Conservation (phyloP, 2,329 filamentous ascomycete genomes). For the Fusarium gaditjirri region DNA sequence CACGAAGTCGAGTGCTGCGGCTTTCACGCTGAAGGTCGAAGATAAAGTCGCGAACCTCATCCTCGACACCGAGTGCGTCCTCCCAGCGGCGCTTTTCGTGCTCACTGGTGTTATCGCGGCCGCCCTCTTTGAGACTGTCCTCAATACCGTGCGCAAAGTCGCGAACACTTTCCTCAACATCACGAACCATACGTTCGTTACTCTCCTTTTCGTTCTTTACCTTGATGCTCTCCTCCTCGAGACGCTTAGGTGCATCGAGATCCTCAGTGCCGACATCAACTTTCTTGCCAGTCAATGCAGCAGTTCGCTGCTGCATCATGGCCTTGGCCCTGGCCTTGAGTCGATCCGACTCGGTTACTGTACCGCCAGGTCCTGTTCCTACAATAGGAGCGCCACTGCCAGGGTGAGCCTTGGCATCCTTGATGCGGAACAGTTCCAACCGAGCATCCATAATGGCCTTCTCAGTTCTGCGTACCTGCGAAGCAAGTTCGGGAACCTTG, state of each 20-base stretch:
- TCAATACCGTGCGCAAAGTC: conserved; percentile 89
- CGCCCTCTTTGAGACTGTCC: conserved; percentile 85
- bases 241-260: conserved; percentile 79
- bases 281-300: conserved; percentile 88
- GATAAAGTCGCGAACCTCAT: conserved; percentile 97
- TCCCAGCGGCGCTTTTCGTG: conserved; percentile 96
- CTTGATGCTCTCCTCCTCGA: conserved; percentile 88
- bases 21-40: conserved; percentile 93
- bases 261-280: conserved; percentile 76
- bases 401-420: conserved; percentile 92
- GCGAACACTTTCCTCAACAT: conserved; percentile 94
- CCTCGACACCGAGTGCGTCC: conserved; percentile 93
- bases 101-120: conserved; percentile 79
- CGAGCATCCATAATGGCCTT: conserved; percentile 92
- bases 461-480: conserved; percentile 89
- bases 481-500: conserved; percentile 90
- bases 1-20: conserved; percentile 75
- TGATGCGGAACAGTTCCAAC: conserved; percentile 91
- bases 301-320: conserved; percentile 98
- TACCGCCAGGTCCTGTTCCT: conserved; percentile 90
- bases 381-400: conserved; percentile 82
- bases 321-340: conserved; percentile 95
- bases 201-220: conserved; percentile 88
- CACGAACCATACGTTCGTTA: conserved; percentile 95
- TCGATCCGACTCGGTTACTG: conserved; percentile 91